Evolutionary conservation across 768 basidiomycete genomes (phyloP), one percentile per base, ranked within the genome.

Genomic region (Amanita rubescens): DNA sequence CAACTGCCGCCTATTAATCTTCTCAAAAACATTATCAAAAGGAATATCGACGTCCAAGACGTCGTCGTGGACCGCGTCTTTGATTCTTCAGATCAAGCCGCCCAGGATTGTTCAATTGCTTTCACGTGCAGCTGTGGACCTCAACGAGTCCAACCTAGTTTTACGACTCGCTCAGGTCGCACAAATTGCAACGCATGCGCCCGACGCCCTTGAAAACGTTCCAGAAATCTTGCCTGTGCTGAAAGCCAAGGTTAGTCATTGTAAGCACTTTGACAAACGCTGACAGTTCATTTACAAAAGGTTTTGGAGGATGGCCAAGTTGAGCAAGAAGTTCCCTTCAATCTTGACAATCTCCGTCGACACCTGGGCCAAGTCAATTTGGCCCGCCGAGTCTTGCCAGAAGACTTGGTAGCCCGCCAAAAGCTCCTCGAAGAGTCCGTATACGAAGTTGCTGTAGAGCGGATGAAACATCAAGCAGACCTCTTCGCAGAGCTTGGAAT

Each of bases 371-470:
- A 81, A 55, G 75, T 87, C n/a, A 68, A 74, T 6, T 74, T 85
- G 50, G 81, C 85, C 2, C 80, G 84, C 33, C 75, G 77, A 2
- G 72, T 87, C 5, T 74, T 88, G 41, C 74, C 81, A 0, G 79
- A 83, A 53, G 87, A 92, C 58, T 65, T 83, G n/a, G 69, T 78
- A 14, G 73, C 81, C 0, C 87, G 92, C 1, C 92, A 95, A 65
- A 83, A 83, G 57, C 73, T 90, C 6, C 78, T 94, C 3, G 93
- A 95, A 67, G 80, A 85, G 41, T 89, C 90, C 2, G 90, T 87
- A 3, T 91, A 90, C 65, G 89, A 92, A 22, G 83, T 90, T 33
- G 91, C 92, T 0, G 74, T 81, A 2, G 79, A 83, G 59, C 81
- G 87, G 9, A 72, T 89, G 55, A 75, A 78, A 63, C 79, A 83